Percentiles rank a stretch among this genome's conserved stretches.
These are phyloP conservation scores for Trichoderma cornu-damae DNA, from an alignment of 2,329 filamentous ascomycete species.

Conservation along the genomic window DNA sequence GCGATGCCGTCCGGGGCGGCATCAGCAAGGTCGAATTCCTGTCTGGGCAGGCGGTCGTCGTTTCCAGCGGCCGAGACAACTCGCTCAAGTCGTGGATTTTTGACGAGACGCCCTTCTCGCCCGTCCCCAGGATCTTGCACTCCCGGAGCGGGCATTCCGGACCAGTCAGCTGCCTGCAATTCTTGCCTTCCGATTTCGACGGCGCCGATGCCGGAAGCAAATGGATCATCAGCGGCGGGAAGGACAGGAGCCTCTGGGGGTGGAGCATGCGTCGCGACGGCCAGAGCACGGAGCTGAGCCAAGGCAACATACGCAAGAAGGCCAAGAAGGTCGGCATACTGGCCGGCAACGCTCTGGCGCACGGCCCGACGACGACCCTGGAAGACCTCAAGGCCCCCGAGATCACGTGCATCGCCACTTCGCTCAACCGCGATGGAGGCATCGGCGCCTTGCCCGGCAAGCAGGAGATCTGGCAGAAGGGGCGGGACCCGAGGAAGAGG, in stretches of 20 bases:
- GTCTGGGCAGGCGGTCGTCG: constrained; percentile 77
- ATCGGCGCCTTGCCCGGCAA: constrained; percentile 79
- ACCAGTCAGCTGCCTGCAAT: constrained; percentile 74
- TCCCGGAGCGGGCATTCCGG: constrained; percentile 83
- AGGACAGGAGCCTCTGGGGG: constrained; percentile 89
- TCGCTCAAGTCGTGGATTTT: constrained; percentile 96
- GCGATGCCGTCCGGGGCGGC: constrained; percentile 61
- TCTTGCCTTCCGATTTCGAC: constrained; percentile 83
- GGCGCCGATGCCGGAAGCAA: constrained; percentile 84
- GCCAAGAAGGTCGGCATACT: constrained; percentile 81
- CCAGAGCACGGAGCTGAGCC: constrained; percentile 88
- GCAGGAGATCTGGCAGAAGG: constrained; percentile 78
- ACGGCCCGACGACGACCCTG: constrained; percentile 58
- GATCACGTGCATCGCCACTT: constrained; percentile 86
- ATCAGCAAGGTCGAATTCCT: constrained; percentile 88
- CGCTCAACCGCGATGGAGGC: constrained; percentile 88
- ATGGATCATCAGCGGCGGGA: constrained; percentile 86
- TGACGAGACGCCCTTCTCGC: constrained; percentile 83
- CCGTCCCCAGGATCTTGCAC: constrained; percentile 79
- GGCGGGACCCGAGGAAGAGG: constrained; percentile 55
- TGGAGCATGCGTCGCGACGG: constrained; percentile 93
- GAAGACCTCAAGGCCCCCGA: constrained; percentile 83
- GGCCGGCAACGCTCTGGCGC: constrained; percentile 49
- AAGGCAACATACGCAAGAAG: constrained; percentile 81
- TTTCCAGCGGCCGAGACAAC: constrained; percentile 90